These are phyloP conservation scores for Davidsoniella neocaledoniae DNA, from an alignment of 2,329 filamentous ascomycete species.

Conservation along the genomic window DNA sequence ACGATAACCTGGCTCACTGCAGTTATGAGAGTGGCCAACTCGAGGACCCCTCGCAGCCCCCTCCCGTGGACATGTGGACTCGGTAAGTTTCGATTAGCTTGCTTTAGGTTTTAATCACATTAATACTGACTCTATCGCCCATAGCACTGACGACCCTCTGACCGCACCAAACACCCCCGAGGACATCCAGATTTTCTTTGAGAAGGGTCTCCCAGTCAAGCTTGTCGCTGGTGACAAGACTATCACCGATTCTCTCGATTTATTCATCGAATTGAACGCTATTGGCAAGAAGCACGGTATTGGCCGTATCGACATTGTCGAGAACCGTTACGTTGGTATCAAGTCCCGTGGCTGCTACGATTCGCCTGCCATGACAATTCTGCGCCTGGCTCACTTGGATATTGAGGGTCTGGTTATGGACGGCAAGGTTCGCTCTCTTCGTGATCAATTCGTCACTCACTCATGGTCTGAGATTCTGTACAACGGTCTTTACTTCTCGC, in stretches of 20 bases:
- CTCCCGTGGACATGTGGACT: constrained; percentile 58
- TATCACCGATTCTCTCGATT: constrained; percentile 44
- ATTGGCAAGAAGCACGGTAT: constrained; percentile 49
- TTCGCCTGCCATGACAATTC: constrained; percentile 17
- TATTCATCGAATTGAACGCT: constrained; percentile 48
- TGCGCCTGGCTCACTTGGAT: constrained; percentile 22
- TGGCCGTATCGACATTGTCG: constrained; percentile 43
- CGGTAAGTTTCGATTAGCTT: constrained; percentile 3
- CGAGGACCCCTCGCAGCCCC: constrained; percentile 38
- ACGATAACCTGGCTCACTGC: constrained; percentile 59
- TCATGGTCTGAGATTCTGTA: constrained; percentile 26
- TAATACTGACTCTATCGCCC: constrained; percentile 11
- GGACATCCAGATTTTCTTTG: constrained; percentile 48
- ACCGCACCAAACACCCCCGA: constrained; percentile 46
- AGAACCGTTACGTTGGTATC: constrained; percentile 26
- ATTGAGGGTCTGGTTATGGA: constrained; percentile 42
- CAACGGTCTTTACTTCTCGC: constrained; percentile 40
- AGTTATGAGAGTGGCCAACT: constrained; percentile 64
- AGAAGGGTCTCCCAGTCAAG: constrained; percentile 51
- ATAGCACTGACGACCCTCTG: constrained; percentile 35
- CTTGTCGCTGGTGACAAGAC: constrained; percentile 38
- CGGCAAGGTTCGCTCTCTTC: constrained; percentile 33
- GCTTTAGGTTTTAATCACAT: not conserved
- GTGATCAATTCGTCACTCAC: constrained; percentile 34
- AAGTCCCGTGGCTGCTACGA: constrained; percentile 32